phyloP scores from a whole-genome alignment of 2,329 filamentous ascomycete species.

The Fusarium abutilonis region DNA sequence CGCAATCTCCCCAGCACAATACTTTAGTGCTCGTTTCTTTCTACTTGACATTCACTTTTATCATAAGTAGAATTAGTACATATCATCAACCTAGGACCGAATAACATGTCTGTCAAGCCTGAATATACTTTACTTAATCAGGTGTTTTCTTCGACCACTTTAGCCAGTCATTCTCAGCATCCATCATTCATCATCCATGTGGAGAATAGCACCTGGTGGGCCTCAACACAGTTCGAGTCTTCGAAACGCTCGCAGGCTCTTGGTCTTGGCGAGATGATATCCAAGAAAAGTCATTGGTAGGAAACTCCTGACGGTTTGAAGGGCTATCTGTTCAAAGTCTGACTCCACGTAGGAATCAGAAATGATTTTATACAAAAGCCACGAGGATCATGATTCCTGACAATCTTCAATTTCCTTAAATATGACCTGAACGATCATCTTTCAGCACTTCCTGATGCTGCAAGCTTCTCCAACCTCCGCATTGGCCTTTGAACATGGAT shows the following conservation, averaged over 20 bases:
- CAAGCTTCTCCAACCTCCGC: background rate
- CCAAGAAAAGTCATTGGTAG: conserved; percentile 28
- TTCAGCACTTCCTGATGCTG: background rate
- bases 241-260: conserved; percentile 16
- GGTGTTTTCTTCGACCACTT: background rate
- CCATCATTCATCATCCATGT: background rate
- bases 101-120: too few relatives aligned
- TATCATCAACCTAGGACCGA: too few relatives aligned
- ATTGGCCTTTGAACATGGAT: background rate
- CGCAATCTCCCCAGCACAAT: too few relatives aligned
- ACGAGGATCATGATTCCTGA: background rate
- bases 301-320: conserved; percentile 15
- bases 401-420: background rate
- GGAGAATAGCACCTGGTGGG: conserved; percentile 15
- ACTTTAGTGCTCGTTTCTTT: too few relatives aligned
- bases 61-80: too few relatives aligned
- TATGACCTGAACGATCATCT: background rate
- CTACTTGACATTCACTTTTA: too few relatives aligned
- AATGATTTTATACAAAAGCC: background rate
- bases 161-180: conserved; percentile 10
- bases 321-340: conserved; percentile 1
- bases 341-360: conserved; percentile 10
- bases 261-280: conserved; percentile 36
- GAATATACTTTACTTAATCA: background rate
- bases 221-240: conserved; percentile 25